Base-by-base conservation (phyloP, 768 basidiomycete species). In the Paxillus involutus region DNA sequence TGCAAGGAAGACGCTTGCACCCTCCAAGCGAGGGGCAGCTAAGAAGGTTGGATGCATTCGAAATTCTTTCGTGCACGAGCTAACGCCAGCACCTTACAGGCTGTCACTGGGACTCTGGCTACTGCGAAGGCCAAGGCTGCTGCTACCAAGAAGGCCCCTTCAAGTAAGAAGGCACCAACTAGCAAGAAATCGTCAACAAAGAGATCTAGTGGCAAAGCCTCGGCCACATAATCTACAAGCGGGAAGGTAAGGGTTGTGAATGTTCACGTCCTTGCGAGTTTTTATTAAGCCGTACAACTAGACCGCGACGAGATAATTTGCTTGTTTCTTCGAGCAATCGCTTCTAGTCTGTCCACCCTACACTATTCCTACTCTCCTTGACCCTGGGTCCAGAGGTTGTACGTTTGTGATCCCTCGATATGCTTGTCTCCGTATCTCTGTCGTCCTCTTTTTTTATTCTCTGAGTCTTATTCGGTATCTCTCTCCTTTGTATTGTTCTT, bases 31-130 rank as follows among this genome's bases (percentile, higher is more conserved):
- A 33, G 82, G 77, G 32, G 44, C 76, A 1, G 82, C 80, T 9
- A 89, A 89, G 78, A 89, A 88, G 82, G 84, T 84, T 42, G 36
- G 59, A 56, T 1, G 16, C 36, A 32, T 47, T 16, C 48, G 55
- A 41, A 14, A 5, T 40, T 46, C 7, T 37, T 14, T n/a, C 9
- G 48, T 48, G 24, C 45, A 49, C 32, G 36, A 16, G 43, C 43
- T 30, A 33, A 45, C 39, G 49, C 16, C n/a, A 41, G 59, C 19
- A 41, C 30, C 59, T 8, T 35, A 19, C 59, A 86, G 85, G 74
- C 76, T 58, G 73, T 78, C 24, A 85, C 80, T 37, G 82, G 84
- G 9, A 72, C 75, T 0, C 74, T 71, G 11, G 61, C 79, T 24
- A 63, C 78, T 35, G 55, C 76, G 41, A 76, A 45, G 53, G 67